A percentile compares a stretch with the other conserved stretches of the same genome.
These are phyloP conservation scores for Pontederia paniculata DNA, from an alignment of 176 grass and related monocot genomes.

Conservation along the genomic window DNA sequence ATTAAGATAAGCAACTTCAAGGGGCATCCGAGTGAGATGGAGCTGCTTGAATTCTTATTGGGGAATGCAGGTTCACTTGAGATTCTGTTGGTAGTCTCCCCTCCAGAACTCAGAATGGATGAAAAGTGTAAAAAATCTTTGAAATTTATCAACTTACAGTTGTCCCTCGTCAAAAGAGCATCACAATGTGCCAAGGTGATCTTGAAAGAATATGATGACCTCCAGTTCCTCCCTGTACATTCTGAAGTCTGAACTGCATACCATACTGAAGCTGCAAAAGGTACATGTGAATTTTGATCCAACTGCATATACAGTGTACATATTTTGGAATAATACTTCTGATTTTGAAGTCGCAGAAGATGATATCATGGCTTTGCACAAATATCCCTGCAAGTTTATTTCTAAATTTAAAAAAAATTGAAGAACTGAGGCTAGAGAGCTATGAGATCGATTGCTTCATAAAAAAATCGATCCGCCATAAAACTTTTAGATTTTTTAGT, in stretches of 20 bases:
- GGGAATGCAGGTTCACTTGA: constrained; percentile 32
- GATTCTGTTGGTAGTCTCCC: constrained; percentile 39
- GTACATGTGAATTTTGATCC: too few relatives aligned
- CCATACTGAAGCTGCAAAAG: too few relatives aligned
- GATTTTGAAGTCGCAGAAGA: too few relatives aligned
- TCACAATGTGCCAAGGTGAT: constrained; percentile 46
- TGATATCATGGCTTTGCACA: too few relatives aligned
- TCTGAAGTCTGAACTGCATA: constrained; percentile 52
- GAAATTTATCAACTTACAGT: constrained; percentile 22
- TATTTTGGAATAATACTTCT: too few relatives aligned
- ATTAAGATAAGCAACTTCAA: constrained; percentile 77
- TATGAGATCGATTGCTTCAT: too few relatives aligned
- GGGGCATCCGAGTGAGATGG: constrained; percentile 58
- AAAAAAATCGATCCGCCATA: too few relatives aligned
- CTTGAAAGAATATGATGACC: constrained; percentile 33
- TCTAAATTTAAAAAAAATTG: too few relatives aligned
- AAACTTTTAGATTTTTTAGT: too few relatives aligned
- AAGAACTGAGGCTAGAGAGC: too few relatives aligned
- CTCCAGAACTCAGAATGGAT: constrained; percentile 35
- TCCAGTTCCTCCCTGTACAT: constrained; percentile 41
- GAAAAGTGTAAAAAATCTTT: constrained; percentile 29
- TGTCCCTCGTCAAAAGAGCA: constrained; percentile 36
- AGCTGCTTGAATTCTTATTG: constrained; percentile 52
- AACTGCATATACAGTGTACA: too few relatives aligned
- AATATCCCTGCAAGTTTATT: too few relatives aligned